Evolutionary conservation across 805 yeast species (phyloP).

Genomic region (Isabelozyma rhagii): DNA sequence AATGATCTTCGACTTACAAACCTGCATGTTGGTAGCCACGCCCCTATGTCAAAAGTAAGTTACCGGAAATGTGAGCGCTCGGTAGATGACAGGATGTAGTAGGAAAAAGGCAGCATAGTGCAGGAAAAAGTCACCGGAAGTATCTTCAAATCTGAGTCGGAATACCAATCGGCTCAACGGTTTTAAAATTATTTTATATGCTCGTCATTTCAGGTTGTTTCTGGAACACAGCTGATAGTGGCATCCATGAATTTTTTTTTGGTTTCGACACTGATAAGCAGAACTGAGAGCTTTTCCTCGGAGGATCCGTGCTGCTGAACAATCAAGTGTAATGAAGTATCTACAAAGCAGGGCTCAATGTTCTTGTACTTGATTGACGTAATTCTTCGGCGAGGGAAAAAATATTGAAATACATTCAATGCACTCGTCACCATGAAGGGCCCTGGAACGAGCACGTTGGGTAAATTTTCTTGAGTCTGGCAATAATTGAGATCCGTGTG

Average conservation of each 20-base stretch:
- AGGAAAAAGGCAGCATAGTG: not conserved
- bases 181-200: too few species aligned
- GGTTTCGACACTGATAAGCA: not conserved
- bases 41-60: not conserved
- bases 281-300: not conserved
- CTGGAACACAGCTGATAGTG: not conserved
- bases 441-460: constrained; percentile 69
- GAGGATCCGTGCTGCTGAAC: not conserved
- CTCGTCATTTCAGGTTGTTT: not conserved
- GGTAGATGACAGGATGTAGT: not conserved
- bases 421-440: constrained; percentile 68
- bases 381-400: constrained; percentile 14
- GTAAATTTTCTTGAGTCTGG: constrained; percentile 52
- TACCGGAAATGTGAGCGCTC: not conserved
- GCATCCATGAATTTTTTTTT: not conserved
- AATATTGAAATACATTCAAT: constrained; percentile 42
- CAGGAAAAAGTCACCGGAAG: not conserved
- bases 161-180: not conserved
- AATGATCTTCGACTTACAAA: not conserved
- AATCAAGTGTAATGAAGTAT: constrained; percentile 1
- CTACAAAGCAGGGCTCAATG: constrained; percentile 46
- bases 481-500: constrained; percentile 69
- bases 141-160: not conserved
- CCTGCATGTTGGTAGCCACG: not conserved
- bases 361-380: constrained; percentile 47